phyloP scores from a whole-genome alignment of 345 rosid species.

The Citrus maxima region DNA sequence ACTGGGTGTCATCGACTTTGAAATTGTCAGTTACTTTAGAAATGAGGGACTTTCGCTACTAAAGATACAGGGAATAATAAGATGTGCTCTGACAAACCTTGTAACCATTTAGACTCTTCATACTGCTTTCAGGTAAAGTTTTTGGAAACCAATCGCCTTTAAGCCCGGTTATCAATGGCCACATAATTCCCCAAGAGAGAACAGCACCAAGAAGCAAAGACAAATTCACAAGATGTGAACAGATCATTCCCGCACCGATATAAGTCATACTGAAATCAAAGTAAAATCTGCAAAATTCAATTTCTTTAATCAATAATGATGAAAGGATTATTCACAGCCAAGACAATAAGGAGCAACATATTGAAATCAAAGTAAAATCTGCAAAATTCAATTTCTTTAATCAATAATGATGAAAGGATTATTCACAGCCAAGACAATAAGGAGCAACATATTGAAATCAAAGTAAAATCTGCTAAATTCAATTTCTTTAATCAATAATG shows the following conservation, averaged over 20 bases:
- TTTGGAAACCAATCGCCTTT: conserved; percentile 78
- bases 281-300: no score
- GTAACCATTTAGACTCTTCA: conserved; percentile 86
- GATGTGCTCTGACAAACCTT: conserved; percentile 40
- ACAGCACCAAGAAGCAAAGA: conserved; percentile 90
- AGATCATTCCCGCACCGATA: conserved; percentile 94
- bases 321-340: no score
- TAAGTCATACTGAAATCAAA: conserved; percentile 55
- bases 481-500: conserved; percentile 15
- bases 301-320: no score
- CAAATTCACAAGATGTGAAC: conserved; percentile 85
- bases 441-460: conserved; percentile 55
- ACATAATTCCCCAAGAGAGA: conserved; percentile 93
- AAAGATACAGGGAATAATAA: no score
- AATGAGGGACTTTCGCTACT: neutral
- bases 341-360: conserved; percentile 16
- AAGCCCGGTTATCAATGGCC: conserved; percentile 71
- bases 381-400: no score
- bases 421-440: no score
- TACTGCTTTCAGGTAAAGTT: conserved; percentile 55
- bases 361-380: conserved; percentile 14
- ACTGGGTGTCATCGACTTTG: neutral
- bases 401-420: no score
- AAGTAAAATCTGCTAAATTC: conserved; percentile 73
- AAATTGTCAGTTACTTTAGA: neutral